Evolutionary conservation across 2,329 filamentous ascomycete species (phyloP), one percentile per base, ranked within the genome.

Genomic region (Ophiostoma tasmaniense): DNA sequence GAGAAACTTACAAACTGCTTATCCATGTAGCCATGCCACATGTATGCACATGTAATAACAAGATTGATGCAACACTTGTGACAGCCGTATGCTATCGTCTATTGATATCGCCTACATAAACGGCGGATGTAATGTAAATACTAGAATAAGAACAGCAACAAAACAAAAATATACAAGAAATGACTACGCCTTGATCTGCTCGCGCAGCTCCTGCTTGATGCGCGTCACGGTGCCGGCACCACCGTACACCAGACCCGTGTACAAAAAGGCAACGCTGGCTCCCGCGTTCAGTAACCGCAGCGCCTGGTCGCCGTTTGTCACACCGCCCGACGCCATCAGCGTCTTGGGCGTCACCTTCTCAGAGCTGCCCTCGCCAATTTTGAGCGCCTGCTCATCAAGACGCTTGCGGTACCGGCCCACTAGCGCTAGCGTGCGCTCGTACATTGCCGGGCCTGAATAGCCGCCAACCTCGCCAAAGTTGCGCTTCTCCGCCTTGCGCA

Each of bases 271-370:
- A 17, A 96, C 89, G 74, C 90, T 94, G 0, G 95, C 95, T 10
- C 95, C 95, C 0, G 93, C 93, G 73, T 96, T 91, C 66, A 98
- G 82, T 7, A 94, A 87, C 79, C 91, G 84, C 17, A 91, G 81
- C 10, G 92, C 96, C 79, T 98, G 90, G 72, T 90, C 84, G 4
- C 95, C 95, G 73, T 90, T 94, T 1, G 90, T 95, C 75, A 99
- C 94, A 22, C 95, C 95, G 0, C 95, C 95, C 0, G 92, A 95
- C 0, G 94, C 94, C 76, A 98, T 98, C 71, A 99, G 90, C 67
- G 93, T 89, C 80, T 97, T 97, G 37, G 66, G 73, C 22, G 74
- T 50, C 13, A 30, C 64, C 59, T 62, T 64, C 22, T 42, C n/a
- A 3, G 64, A 22, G 22, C 64, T 22, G 72, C 72, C 75, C 20